Evolutionary conservation across 2,329 filamentous ascomycete genomes (phyloP), one percentile per base, ranked within the genome.

Genomic region (Exophiala alcalophila): DNA sequence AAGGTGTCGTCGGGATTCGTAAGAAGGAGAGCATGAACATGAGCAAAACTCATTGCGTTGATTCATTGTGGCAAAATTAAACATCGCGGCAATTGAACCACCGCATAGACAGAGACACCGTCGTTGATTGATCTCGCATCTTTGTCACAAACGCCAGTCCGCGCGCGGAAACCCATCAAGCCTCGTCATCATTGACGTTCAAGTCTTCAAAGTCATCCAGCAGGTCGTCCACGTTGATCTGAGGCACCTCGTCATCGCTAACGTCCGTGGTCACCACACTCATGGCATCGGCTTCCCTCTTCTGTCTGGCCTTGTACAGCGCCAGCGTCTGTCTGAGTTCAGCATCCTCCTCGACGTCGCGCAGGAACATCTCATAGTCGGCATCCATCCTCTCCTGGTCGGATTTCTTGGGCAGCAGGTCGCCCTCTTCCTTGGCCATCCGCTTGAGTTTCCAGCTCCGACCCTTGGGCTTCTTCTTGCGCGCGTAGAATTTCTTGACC

Each of bases 321-420:
- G 87, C 86, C 61, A 98, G 71, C 1, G 88, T 89, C 29, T 82
- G 78, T 41, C 92, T 77, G 55, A 96, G 74, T 60, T 98, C 92
- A 38, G 85, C 77, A 63, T 98, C 92, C 63, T 97, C 90, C 68
- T 98, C 94, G 8, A 98, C 87, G 65, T 98, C 92, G 31, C 85
- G 83, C 73, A 98, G 71, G 80, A 98, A 98, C 78, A 90, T 80
- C 71, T 98, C 92, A 68, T 94, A 98, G 67, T 98, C 92, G 54
- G 83, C 79, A 62, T 97, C 90, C 72, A 94, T 81, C 52, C 82
- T 81, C 47, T 90, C 86, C 61, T 91, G 85, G 62, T 97, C 90
- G 47, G 87, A 74, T 69, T 95, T 88, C 72, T 86, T 83, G 24
- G 87, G 86, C 52, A 90, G 69, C 64, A 94, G 76, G 54, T 96